phyloP scores from a whole-genome alignment of 257 asterid genomes.

The Orobanche coerulescens region DNA sequence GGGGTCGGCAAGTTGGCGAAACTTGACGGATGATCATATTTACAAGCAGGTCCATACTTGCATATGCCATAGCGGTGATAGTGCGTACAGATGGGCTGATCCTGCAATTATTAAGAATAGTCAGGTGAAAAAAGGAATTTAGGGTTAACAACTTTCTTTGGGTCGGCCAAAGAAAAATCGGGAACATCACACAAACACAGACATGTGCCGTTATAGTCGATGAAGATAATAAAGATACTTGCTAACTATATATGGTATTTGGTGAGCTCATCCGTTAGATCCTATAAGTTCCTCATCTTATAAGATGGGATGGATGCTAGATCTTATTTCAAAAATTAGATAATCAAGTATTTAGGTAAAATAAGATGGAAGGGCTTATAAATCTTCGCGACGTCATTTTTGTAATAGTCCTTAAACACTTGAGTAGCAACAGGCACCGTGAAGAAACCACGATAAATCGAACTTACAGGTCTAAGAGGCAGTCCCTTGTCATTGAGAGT shows the following conservation, averaged over 20 bases:
- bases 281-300: no score
- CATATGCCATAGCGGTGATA: conserved; percentile 80
- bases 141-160: background rate
- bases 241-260: background rate
- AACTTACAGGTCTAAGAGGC: conserved; percentile 94
- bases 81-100: conserved; percentile 67
- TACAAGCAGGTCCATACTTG: conserved; percentile 89
- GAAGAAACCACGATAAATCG: background rate
- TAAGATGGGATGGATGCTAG: no score
- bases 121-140: background rate
- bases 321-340: background rate
- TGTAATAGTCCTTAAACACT: no score
- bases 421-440: no score
- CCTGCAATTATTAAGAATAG: conserved; percentile 36
- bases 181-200: background rate
- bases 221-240: background rate
- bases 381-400: no score
- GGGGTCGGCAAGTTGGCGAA: conserved; percentile 28
- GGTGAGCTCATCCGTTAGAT: no score
- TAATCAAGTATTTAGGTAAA: no score
- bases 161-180: background rate
- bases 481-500: conserved; percentile 79
- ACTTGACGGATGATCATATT: conserved; percentile 69
- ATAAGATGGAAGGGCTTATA: no score
- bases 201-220: background rate